Base-by-base conservation (phyloP, 2,329 filamentous ascomycete genomes). In the Cordyceps fumosorosea region DNA sequence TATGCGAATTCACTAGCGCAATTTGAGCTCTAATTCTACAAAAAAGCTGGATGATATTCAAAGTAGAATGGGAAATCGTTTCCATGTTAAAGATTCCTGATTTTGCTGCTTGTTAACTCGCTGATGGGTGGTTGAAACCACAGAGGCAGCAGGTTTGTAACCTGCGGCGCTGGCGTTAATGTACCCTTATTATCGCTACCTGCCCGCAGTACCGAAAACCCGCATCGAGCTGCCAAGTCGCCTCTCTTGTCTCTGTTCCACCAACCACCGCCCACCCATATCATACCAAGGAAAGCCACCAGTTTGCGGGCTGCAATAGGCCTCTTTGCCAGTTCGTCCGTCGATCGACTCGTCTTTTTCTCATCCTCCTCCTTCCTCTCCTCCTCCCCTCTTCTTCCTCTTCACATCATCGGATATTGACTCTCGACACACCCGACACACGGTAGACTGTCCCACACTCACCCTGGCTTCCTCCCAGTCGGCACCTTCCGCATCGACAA, bases 401-500 rank as follows among this genome's bases (percentile, higher is more conserved):
- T 14, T 18, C 16, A 7, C 22, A 8, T 44, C 22, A 16, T 44
- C 34, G 22, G 20, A n/a, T 16, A 12, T 24, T 18, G 44, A 18
- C 8, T 22, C n/a, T 47, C 10, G 16, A 18, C 40, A 18, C 16
- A 18, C 18, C 16, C 40, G 40, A n/a, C 2, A 44, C 4, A 3
- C 37, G 37, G 37, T 12, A 32, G 29, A 8, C 11, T 4, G 34
- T 12, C 34, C 34, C 12, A 8, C 34, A 37, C 11, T 37, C 34
- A 37, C 34, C 12, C 34, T 37, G 34, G 34, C 12, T 10, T 14
- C n/a, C 42, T 42, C 42, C 29, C 20, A 12, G 29, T 57, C 55
- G 55, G 55, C 55, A 57, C 29, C 55, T 48, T 57, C 55, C 55
- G 55, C 14, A 57, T 48, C 29, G 20, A 26, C 37, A 11, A 22